Evolutionary conservation across 2,329 filamentous ascomycete species (phyloP), one percentile per base, ranked within the genome.

Genomic region (Diaporthe aspalathi): DNA sequence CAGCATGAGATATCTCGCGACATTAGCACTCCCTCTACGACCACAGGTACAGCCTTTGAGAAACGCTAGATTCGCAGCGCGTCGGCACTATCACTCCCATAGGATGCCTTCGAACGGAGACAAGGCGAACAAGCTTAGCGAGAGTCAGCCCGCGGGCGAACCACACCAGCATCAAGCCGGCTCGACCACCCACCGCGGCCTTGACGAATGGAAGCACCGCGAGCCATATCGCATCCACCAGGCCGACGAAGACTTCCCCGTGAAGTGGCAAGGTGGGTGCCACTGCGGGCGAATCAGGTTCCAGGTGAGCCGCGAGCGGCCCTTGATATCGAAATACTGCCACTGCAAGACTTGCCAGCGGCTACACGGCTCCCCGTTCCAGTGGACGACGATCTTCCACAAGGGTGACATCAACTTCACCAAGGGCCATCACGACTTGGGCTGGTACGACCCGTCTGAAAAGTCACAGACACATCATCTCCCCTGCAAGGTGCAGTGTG

Each of bases 321-420:
- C 94, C 1, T 82, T 97, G 45, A 88, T 91, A 47, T 87, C 88
- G 45, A 97, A 97, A 80, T 91, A 92, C 77, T 97, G 94, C 80
- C 94, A 97, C 81, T 97, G 94, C 82, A 87, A 85, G 0, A 93
- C 92, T 54, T 97, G 94, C 79, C 93, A 96, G 83, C 87, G 89
- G 16, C 85, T 95, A 74, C 94, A 97, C 76, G 93, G 91, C 67
- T 93, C 94, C 4, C 94, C 94, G 0, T 95, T 96, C 82, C 94
- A 97, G 83, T 96, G 93, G 93, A 93, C 94, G 0, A 92, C 93
- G 52, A 94, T 97, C 75, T 95, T 97, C 82, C 88, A 94, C 79
- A 97, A 97, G 79, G 82, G 87, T 0, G 92, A 94, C 76, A 85
- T 95, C 77, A 89, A 89, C 71, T 95, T 95, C 80, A 85, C 85